Percentiles rank a stretch among this genome's conserved stretches.
Evolutionary conservation across 2,329 filamentous ascomycete genomes (phyloP).

Genomic region (Polytolypa hystricis): DNA sequence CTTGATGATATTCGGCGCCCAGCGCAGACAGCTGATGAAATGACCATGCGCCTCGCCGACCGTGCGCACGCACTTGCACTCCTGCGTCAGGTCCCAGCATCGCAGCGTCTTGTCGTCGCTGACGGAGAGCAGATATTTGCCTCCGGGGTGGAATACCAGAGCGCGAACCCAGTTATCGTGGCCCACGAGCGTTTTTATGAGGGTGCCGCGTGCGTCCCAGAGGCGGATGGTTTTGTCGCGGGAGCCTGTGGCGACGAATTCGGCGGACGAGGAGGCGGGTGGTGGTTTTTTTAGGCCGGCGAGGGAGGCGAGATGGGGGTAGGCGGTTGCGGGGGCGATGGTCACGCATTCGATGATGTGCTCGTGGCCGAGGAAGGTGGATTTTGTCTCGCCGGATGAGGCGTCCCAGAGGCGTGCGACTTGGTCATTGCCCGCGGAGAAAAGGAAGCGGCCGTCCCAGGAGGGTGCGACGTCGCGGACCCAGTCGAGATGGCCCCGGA

Average conservation of each 20-base stretch:
- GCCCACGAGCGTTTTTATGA: conserved; percentile 72
- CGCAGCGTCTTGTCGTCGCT: conserved; percentile 84
- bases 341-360: conserved; percentile 78
- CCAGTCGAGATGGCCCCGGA: conserved; percentile 78
- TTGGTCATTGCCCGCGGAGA: conserved; percentile 75
- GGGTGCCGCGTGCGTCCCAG: conserved; percentile 76
- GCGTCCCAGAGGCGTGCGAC: conserved; percentile 79
- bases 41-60: conserved; percentile 67
- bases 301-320: conserved; percentile 62
- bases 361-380: conserved; percentile 75
- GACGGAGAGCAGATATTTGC: conserved; percentile 77
- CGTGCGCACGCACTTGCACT: conserved; percentile 79
- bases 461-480: conserved; percentile 81
- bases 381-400: conserved; percentile 61
- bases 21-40: conserved; percentile 77
- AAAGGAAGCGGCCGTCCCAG: conserved; percentile 67
- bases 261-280: conserved; percentile 59
- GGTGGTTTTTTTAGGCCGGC: conserved; percentile 78
- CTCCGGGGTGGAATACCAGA: conserved; percentile 79
- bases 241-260: conserved; percentile 81
- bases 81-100: conserved; percentile 88
- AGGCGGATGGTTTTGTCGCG: conserved; percentile 84
- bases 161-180: conserved; percentile 92
- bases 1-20: conserved; percentile 68
- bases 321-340: conserved; percentile 69